Evolutionary conservation across 192 early-diverging fungal genomes (phyloP).

Genomic region (Chytriomyces sp.): DNA sequence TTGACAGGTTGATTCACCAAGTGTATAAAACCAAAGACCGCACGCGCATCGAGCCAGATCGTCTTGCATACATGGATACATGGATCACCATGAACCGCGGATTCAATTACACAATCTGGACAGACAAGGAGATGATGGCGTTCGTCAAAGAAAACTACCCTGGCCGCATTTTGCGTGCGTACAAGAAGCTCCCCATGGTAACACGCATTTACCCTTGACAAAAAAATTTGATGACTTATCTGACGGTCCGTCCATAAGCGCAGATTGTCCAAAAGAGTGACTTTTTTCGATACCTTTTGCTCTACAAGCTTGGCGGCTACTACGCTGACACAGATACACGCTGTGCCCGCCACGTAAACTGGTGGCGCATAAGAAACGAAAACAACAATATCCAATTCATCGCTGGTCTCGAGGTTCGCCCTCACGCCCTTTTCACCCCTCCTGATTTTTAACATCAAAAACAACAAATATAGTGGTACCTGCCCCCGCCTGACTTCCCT

Average conservation of each 20-base stretch:
- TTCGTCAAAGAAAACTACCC: neutral
- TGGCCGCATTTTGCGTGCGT: neutral
- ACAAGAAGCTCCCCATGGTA: conserved; percentile 7
- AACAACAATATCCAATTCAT: conserved; percentile 7
- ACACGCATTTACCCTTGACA: neutral
- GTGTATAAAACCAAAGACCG: conserved; percentile 1
- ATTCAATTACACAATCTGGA: conserved; percentile 5
- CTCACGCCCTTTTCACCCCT: too few species aligned
- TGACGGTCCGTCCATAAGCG: too few species aligned
- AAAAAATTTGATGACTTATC: neutral
- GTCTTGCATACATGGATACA: conserved; percentile 8
- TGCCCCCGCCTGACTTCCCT: conserved; percentile 12
- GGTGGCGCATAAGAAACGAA: conserved; percentile 8
- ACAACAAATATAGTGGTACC: conserved; percentile 13
- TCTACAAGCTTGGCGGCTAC: conserved; percentile 15
- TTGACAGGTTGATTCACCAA: neutral
- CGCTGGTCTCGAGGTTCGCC: conserved; percentile 13
- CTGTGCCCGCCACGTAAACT: conserved; percentile 14
- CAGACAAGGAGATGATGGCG: neutral
- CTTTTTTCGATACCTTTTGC: conserved; percentile 27
- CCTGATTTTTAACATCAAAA: too few species aligned
- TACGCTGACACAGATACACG: conserved; percentile 28
- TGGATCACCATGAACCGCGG: conserved; percentile 16
- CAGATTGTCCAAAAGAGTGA: conserved; percentile 16
- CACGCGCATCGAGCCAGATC: neutral